phyloP scores from a whole-genome alignment of 2,329 filamentous ascomycete species.

The Ceratocystis eucalypticola region DNA sequence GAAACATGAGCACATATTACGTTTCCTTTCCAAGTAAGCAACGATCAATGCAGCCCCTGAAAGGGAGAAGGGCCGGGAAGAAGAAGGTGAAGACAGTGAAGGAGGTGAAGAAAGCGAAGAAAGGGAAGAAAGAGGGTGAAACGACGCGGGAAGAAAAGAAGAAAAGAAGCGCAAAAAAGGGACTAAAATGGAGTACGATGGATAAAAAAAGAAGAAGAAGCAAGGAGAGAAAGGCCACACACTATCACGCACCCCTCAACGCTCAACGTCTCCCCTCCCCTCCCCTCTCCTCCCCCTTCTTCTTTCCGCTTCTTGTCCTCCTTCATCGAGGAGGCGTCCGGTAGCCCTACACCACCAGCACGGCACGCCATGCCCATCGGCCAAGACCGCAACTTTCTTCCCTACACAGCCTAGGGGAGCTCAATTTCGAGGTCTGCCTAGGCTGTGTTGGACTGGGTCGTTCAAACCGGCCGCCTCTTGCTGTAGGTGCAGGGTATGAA shows the following conservation, averaged over 20 bases:
- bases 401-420: no score
- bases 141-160: neutral
- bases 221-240: neutral
- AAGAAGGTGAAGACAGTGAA: neutral
- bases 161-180: neutral
- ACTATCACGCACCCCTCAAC: neutral
- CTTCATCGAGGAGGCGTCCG: no score
- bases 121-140: neutral
- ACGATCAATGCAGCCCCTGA: no score
- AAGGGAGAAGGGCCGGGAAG: neutral
- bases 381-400: no score
- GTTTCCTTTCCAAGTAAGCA: no score
- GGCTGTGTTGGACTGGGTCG: no score
- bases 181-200: neutral
- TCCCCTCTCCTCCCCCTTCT: no score
- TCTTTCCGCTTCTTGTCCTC: no score
- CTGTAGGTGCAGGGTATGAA: neutral
- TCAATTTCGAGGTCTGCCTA: no score
- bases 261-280: neutral
- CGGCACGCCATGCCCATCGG: no score
- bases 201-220: neutral
- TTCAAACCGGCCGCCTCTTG: neutral
- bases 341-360: no score
- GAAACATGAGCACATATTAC: no score
- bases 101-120: neutral